These are phyloP conservation scores for Cornus kousa DNA, from an alignment of 148 eudicot species.

Conservation along the genomic window DNA sequence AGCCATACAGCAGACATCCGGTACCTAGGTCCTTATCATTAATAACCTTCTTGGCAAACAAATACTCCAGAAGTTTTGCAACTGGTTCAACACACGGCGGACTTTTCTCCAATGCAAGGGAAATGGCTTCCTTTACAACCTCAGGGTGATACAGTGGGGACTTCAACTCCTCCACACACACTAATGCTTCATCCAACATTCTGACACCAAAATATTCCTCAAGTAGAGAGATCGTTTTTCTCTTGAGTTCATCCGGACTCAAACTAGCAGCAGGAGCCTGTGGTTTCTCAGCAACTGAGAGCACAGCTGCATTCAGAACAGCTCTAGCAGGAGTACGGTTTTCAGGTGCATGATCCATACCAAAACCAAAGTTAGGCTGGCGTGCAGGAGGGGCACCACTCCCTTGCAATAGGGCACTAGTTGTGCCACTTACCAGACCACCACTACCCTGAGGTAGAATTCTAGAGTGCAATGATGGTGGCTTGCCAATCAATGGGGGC, in stretches of 20 bases:
- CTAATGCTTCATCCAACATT: conserved; percentile 65
- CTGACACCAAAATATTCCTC: conserved; percentile 69
- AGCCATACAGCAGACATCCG: conserved; percentile 57
- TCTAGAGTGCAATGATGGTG: conserved; percentile 46
- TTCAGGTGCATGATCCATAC: conserved; percentile 29
- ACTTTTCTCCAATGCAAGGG: conserved; percentile 62
- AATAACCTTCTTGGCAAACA: conserved; percentile 49
- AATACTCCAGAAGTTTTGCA: conserved; percentile 52
- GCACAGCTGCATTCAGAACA: conserved; percentile 9
- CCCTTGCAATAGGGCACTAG: conserved; percentile 72
- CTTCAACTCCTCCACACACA: conserved; percentile 60
- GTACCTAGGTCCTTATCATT: conserved; percentile 38
- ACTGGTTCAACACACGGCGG: conserved; percentile 61
- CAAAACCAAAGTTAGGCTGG: conserved; percentile 28
- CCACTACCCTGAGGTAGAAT: conserved; percentile 66
- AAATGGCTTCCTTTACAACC: conserved; percentile 61
- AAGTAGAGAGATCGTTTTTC: conserved; percentile 49
- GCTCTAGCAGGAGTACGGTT: conserved; percentile 27
- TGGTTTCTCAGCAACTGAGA: conserved; percentile 21
- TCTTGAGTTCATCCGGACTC: conserved; percentile 45
- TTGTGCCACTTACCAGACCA: conserved; percentile 45
- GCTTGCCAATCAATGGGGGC: conserved; percentile 41
- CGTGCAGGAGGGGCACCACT: conserved; percentile 37
- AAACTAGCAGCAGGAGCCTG: conserved; percentile 17
- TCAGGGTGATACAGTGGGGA: conserved; percentile 55